A percentile compares a stretch with the other conserved stretches of the same genome.
These are phyloP conservation scores for Aspergillus hancockii DNA, from an alignment of 495 filamentous ascomycete genomes.

Conservation along the genomic window DNA sequence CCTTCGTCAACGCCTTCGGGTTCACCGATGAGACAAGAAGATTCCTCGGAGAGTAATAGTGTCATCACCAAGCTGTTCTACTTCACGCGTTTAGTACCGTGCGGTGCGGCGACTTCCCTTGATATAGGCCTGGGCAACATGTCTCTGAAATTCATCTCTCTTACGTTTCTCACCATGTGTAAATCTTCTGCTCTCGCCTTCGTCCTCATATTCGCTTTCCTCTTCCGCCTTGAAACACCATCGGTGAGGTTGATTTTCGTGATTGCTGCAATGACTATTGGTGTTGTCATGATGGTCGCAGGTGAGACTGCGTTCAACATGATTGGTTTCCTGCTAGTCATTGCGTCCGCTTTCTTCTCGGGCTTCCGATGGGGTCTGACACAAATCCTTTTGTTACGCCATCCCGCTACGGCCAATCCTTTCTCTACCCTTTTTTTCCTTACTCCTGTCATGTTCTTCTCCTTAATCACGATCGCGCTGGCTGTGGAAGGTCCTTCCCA, in stretches of 20 bases:
- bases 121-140: slow-evolving; percentile 98
- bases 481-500: slow-evolving; percentile 78
- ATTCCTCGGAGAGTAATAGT: slow-evolving; percentile 51
- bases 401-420: slow-evolving; percentile 94
- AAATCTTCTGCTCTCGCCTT: slow-evolving; percentile 96
- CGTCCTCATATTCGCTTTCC: slow-evolving; percentile 91
- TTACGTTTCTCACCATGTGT: slow-evolving; percentile 99
- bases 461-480: slow-evolving; percentile 76
- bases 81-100: slow-evolving; percentile 87
- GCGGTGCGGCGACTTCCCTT: slow-evolving; percentile 88
- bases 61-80: slow-evolving; percentile 91
- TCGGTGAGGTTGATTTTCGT: slow-evolving; percentile 83
- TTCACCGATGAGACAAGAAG: slow-evolving; percentile 44
- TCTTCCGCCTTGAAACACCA: slow-evolving; percentile 87
- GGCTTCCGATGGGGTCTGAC: slow-evolving; percentile 98
- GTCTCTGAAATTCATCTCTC: slow-evolving; percentile 89
- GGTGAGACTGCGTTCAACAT: slow-evolving; percentile 91
- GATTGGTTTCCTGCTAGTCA: slow-evolving; percentile 88
- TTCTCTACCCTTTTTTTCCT: slow-evolving; percentile 98
- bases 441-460: slow-evolving; percentile 92
- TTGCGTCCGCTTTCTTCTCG: slow-evolving; percentile 89
- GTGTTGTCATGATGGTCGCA: slow-evolving; percentile 98
- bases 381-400: slow-evolving; percentile 90
- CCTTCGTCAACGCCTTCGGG: slow-evolving; percentile 47
- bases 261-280: slow-evolving; percentile 89